Percentiles rank a stretch among this genome's conserved stretches.
These are phyloP conservation scores for Martensiomyces pterosporus DNA, from an alignment of 192 early-diverging fungal species.

Conservation along the genomic window DNA sequence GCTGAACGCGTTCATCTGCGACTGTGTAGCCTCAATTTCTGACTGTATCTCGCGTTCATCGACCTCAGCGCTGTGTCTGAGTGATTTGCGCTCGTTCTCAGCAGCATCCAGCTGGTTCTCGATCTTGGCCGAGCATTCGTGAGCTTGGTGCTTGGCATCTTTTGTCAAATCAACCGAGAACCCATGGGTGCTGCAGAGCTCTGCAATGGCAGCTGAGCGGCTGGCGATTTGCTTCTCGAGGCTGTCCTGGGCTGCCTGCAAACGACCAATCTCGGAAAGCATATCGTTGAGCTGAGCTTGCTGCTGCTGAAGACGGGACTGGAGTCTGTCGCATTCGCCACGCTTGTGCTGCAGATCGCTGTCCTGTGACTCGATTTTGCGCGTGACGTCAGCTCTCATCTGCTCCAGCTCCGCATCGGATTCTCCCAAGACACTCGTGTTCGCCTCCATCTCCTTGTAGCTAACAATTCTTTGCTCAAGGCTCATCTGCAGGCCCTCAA, in stretches of 20 bases:
- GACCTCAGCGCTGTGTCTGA: slow-evolving; percentile 10
- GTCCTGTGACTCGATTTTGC: slow-evolving; percentile 37
- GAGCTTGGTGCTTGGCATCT: slow-evolving; percentile 17
- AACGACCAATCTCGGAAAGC: slow-evolving; percentile 26
- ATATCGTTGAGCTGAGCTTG: slow-evolving; percentile 16
- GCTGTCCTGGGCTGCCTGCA: slow-evolving; percentile 29
- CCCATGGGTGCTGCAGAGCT: slow-evolving; percentile 8
- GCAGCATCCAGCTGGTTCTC: slow-evolving; percentile 46
- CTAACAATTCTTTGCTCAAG: slow-evolving; percentile 31
- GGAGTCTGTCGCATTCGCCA: slow-evolving; percentile 16
- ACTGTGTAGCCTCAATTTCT: slow-evolving; percentile 27
- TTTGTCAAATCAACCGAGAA: slow-evolving; percentile 1
- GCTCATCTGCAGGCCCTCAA: slow-evolving; percentile 45
- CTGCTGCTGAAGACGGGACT: slow-evolving; percentile 11
- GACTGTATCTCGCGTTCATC: slow-evolving; percentile 22
- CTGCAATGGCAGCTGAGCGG: slow-evolving; percentile 16
- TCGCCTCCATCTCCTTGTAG: slow-evolving; percentile 46
- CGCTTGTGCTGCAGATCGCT: slow-evolving; percentile 21
- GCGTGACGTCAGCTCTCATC: slow-evolving; percentile 48
- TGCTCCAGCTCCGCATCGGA: slow-evolving; percentile 60
- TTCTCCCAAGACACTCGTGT: slow-evolving; percentile 36
- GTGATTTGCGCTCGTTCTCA: slow-evolving; percentile 39
- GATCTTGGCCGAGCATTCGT: slow-evolving; percentile 12
- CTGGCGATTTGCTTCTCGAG: slow-evolving; percentile 25
- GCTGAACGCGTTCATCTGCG: slow-evolving; percentile 24